phyloP scores from a whole-genome alignment of 73 alveolate genomes.

The Paramecium primaurelia region DNA sequence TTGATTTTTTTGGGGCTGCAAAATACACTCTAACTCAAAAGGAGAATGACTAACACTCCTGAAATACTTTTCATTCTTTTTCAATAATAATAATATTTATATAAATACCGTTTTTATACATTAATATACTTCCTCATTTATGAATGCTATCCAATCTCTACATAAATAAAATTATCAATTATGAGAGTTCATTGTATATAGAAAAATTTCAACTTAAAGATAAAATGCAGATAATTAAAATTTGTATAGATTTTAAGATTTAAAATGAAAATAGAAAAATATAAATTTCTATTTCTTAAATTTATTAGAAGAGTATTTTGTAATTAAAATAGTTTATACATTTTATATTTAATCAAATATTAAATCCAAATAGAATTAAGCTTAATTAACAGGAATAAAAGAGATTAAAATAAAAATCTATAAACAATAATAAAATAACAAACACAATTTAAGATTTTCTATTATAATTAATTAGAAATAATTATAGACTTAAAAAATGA shows the following conservation, averaged over 20 bases:
- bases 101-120: conserved; percentile 7
- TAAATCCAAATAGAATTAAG: not conserved
- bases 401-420: not conserved
- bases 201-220: not conserved
- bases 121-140: not conserved
- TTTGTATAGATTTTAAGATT: not conserved
- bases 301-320: not conserved
- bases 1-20: conserved; percentile 21
- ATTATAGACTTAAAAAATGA: too few relatives aligned
- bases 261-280: not conserved
- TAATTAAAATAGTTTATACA: too few relatives aligned
- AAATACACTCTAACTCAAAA: not conserved
- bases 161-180: not conserved
- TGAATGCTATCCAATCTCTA: not conserved
- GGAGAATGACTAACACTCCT: not conserved
- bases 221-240: not conserved
- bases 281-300: not conserved
- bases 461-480: too few relatives aligned
- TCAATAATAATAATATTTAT: not conserved
- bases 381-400: not conserved
- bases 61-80: not conserved
- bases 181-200: not conserved
- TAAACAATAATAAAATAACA: not conserved
- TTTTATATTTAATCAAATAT: too few relatives aligned
- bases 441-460: too few relatives aligned